These are phyloP conservation scores for Rhodotorula glutinis DNA, from an alignment of 1,284 basidiomycete species.

Conservation along the genomic window DNA sequence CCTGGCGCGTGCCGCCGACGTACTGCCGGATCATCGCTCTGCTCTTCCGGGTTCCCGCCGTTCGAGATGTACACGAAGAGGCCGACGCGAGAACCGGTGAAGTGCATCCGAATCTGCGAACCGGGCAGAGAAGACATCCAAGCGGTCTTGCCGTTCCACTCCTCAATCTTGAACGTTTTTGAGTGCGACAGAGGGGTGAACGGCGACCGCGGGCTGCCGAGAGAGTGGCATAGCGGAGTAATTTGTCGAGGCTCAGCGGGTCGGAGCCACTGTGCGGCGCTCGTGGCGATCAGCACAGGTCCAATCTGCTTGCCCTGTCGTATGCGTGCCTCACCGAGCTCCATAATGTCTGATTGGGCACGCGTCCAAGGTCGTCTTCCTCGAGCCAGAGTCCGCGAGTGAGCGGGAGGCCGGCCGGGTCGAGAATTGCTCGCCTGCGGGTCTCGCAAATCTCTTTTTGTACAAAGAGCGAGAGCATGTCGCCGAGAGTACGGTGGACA, in stretches of 20 bases:
- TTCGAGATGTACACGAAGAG: constrained; percentile 29
- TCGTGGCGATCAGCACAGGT: not conserved
- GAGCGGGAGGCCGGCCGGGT: not conserved
- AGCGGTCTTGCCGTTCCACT: constrained; percentile 23
- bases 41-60: constrained; percentile 10
- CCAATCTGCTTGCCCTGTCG: no score
- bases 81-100: constrained; percentile 24
- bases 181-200: not conserved
- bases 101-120: constrained; percentile 20
- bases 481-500: constrained; percentile 23
- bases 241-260: not conserved
- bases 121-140: constrained; percentile 17
- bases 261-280: constrained; percentile 6
- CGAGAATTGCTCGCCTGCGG: not conserved
- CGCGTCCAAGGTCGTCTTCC: constrained; percentile 19
- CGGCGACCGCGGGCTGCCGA: not conserved
- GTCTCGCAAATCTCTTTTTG: constrained; percentile 32
- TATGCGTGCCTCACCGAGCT: not conserved
- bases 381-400: constrained; percentile 13
- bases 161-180: not conserved
- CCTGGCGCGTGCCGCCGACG: constrained; percentile 17
- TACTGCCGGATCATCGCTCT: not conserved
- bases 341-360: constrained; percentile 5
- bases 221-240: constrained; percentile 15
- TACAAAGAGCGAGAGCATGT: constrained; percentile 35